Base-by-base conservation (phyloP, 148 eudicot genomes). In the Mesembryanthemum crystallinum region DNA sequence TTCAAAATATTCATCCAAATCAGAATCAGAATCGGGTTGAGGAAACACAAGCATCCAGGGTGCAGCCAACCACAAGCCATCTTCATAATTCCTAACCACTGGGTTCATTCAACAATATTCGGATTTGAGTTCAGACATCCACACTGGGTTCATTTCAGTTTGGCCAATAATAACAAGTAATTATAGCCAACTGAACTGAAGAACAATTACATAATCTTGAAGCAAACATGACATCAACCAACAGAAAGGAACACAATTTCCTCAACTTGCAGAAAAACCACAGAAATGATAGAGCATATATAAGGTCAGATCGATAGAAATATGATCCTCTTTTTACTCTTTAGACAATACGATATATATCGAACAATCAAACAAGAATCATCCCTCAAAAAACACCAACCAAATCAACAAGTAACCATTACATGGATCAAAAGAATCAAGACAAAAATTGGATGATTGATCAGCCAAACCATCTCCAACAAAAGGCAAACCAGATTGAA, bases 371-470 rank as follows among this genome's bases (percentile, higher is more conserved):
- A 66, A 66, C 51, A 39, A 29, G 47, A 25, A 2, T 39, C 21
- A 13, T 15, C 27, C 23, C 9, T 32, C 71, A 33, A 12, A 32
- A 57, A 37, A 29, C 30, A 43, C 13, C 73, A 29, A 1, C 59
- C 23, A 69, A 70, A 68, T 25, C n/a, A 51, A 14, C 21, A 18
- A 51, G 55, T 52, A 52, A 63, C 7, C 7, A 63, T 27, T 47
- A 62, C 76, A 61, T 17, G 49, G 18, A 30, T 58, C 28, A 29
- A 63, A 30, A 62, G 52, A 57, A 52, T 12, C 43, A 75, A 32
- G 30, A 54, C 78, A 65, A 71, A n/a, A 54, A 71, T 55, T 71
- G 63, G 47, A 57, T 71, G 5, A 55, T 2, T 32, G 14, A 21
- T 23, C 13, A 52, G 12, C 12, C 52, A 47, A 67, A 67, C 25